Conservation (phyloP, 106 monocot species). For the Narthecium ossifragum region DNA sequence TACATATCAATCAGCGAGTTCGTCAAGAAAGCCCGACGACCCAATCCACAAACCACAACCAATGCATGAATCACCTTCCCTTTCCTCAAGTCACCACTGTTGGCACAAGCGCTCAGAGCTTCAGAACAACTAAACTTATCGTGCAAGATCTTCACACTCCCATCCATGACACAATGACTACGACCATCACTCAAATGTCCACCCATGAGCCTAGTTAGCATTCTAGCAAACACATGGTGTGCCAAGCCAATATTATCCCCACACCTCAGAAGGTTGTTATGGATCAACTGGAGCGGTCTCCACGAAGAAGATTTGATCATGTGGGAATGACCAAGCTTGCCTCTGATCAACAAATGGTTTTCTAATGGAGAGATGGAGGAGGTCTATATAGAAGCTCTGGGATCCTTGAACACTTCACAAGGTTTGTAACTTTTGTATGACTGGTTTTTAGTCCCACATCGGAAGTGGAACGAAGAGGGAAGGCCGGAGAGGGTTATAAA, state of each 20-base stretch:
- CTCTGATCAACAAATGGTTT: not conserved
- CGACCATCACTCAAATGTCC: not conserved
- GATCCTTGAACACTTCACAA: no score
- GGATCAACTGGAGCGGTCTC: not conserved
- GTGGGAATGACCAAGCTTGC: not conserved
- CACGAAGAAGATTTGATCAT: not conserved
- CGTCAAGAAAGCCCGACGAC: conserved; percentile 17
- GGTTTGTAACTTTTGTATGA: no score
- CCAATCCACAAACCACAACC: conserved; percentile 17
- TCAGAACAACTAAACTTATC: conserved; percentile 31
- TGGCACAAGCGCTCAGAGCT: conserved; percentile 23
- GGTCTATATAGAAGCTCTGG: no score
- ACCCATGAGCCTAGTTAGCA: not conserved
- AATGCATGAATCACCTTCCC: conserved; percentile 34
- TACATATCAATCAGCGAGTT: conserved; percentile 46
- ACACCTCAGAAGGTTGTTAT: conserved; percentile 1
- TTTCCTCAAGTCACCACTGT: conserved; percentile 11
- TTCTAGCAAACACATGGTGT: conserved; percentile 6
- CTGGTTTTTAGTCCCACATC: no score
- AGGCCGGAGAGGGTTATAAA: no score
- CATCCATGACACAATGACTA: not conserved
- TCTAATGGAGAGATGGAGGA: not conserved
- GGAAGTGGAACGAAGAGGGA: no score
- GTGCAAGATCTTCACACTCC: not conserved
- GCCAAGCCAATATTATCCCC: not conserved